Percentiles rank a stretch among this genome's conserved stretches.
These are phyloP conservation scores for Paratinospora sagittata DNA, from an alignment of 164 flowering plant genomes.

Conservation along the genomic window DNA sequence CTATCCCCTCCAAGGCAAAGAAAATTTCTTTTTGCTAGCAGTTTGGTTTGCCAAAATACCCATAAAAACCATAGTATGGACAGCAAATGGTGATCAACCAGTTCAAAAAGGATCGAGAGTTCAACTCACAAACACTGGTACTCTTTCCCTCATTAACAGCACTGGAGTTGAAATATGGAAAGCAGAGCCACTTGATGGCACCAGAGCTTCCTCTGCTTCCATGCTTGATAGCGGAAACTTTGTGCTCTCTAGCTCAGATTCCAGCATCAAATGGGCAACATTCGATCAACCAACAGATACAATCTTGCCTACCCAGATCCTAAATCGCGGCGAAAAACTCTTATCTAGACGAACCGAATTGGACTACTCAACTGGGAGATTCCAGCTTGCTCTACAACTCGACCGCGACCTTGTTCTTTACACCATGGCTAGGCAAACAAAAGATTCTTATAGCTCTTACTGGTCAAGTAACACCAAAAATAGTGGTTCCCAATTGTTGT, in stretches of 20 bases:
- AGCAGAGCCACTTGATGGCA: background rate
- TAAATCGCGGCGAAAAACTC: slow-evolving; percentile 12
- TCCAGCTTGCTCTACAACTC: slow-evolving; percentile 15
- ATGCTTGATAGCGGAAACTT: slow-evolving; percentile 51
- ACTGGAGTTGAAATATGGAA: slow-evolving; percentile 7
- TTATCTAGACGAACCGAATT: slow-evolving; percentile 16
- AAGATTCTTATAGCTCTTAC: background rate
- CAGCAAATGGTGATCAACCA: slow-evolving; percentile 14
- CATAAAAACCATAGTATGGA: slow-evolving; percentile 27
- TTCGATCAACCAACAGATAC: slow-evolving; percentile 38
- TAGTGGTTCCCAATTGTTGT: slow-evolving; percentile 24
- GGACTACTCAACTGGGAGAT: slow-evolving; percentile 33
- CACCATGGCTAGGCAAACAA: slow-evolving; percentile 1
- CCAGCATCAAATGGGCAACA: slow-evolving; percentile 20
- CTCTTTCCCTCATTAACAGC: background rate
- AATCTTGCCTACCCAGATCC: slow-evolving; percentile 33
- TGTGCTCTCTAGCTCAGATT: slow-evolving; percentile 15
- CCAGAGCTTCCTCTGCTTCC: slow-evolving; percentile 22
- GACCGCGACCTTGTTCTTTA: slow-evolving; percentile 35
- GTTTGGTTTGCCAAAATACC: slow-evolving; percentile 29
- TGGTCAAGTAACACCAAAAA: slow-evolving; percentile 14
- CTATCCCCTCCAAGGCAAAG: background rate
- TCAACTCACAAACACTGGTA: slow-evolving; percentile 4
- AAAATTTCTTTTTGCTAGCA: slow-evolving; percentile 18
- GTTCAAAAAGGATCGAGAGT: slow-evolving; percentile 14